Conservation (phyloP, 352 stramenopile species). For the Phytophthora capsici region DNA sequence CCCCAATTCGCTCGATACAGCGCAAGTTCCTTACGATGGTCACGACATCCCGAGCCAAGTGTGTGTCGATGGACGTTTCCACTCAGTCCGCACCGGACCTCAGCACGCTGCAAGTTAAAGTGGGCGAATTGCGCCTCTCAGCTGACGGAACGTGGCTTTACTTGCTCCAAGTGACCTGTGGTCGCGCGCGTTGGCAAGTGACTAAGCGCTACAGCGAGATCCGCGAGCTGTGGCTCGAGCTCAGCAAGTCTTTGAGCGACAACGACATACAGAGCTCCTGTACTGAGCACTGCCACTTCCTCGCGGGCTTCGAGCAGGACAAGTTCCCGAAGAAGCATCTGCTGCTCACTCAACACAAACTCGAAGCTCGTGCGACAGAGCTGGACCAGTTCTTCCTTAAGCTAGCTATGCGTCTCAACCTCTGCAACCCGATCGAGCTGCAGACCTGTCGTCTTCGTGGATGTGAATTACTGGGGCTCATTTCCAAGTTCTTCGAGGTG, state of each 20-base stretch:
- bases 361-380: conserved; percentile 58
- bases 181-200: conserved; percentile 52
- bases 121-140: conserved; percentile 64
- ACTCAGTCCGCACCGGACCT: conserved; percentile 39
- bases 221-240: conserved; percentile 65
- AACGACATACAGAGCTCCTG: conserved; percentile 34
- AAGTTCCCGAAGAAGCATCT: conserved; percentile 83
- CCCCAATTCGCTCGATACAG: conserved; percentile 13
- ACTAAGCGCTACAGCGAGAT: conserved; percentile 77
- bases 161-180: conserved; percentile 66
- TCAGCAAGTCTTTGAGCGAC: conserved; percentile 44
- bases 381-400: conserved; percentile 71
- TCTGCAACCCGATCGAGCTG: conserved; percentile 57
- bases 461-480: conserved; percentile 51
- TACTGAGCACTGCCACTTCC: conserved; percentile 71
- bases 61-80: conserved; percentile 31
- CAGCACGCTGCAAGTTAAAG: conserved; percentile 54
- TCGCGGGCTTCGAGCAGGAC: conserved; percentile 67
- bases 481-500: conserved; percentile 62
- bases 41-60: conserved; percentile 29
- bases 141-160: conserved; percentile 73
- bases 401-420: conserved; percentile 70
- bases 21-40: conserved; percentile 17
- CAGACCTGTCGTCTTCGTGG: conserved; percentile 48
- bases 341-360: conserved; percentile 68